phyloP scores from a whole-genome alignment of 177 flowering plant species.

The Vitis hybrid region DNA sequence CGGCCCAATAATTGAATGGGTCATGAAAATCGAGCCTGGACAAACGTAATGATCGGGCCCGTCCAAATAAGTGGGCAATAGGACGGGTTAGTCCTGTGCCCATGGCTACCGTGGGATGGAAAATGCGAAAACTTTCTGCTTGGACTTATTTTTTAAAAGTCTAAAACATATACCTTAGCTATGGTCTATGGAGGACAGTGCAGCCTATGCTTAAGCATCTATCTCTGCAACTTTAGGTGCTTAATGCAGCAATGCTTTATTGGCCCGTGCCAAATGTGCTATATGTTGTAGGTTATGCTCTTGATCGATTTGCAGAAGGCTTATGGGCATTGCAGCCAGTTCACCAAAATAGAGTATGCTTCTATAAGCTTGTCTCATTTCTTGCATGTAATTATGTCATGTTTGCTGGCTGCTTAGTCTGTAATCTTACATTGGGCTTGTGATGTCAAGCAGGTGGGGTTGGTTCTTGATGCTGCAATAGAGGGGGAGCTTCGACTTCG shows the following conservation, averaged over 20 bases:
- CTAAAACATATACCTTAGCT: no score
- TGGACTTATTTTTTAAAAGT: no score
- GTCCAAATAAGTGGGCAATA: no score
- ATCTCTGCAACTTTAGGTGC: constrained; percentile 36
- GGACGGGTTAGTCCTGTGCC: no score
- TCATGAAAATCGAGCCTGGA: no score
- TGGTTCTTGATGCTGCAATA: constrained; percentile 85
- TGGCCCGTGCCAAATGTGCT: constrained; percentile 83
- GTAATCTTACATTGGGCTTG: neutral
- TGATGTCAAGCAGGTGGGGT: constrained; percentile 60
- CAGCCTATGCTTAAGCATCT: no score
- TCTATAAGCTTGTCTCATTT: neutral
- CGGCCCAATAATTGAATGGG: no score
- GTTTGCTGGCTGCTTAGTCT: neutral
- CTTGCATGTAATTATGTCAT: neutral
- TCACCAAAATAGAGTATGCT: constrained; percentile 71
- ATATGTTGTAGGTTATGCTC: constrained; percentile 89
- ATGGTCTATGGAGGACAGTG: no score
- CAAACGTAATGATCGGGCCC: no score
- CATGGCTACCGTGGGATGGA: no score
- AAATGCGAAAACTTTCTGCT: no score
- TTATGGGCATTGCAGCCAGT: constrained; percentile 76
- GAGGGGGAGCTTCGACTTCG: constrained; percentile 74
- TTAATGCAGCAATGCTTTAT: constrained; percentile 91
- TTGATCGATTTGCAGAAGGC: constrained; percentile 84